Conservation (phyloP, 192 early-diverging fungal species). For the Entomortierella beljakovae region DNA sequence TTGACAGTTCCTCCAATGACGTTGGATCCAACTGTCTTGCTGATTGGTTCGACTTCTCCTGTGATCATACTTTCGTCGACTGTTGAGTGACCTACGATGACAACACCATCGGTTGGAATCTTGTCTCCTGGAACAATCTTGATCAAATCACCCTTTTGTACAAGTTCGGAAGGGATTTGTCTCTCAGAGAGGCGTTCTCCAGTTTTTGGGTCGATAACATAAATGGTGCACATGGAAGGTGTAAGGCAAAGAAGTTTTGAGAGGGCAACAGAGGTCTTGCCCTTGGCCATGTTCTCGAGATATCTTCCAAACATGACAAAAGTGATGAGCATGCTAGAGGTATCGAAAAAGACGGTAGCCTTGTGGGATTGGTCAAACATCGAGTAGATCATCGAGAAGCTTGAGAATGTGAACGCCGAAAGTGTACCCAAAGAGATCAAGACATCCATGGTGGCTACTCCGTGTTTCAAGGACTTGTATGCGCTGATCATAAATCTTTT, state of each 20-base stretch:
- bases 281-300: slow-evolving; percentile 96
- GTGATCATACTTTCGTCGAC: slow-evolving; percentile 98
- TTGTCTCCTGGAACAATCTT: slow-evolving; percentile 94
- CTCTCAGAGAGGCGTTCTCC: slow-evolving; percentile 68
- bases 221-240: slow-evolving; percentile 78
- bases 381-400: slow-evolving; percentile 77
- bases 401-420: slow-evolving; percentile 86
- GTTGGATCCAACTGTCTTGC: slow-evolving; percentile 68
- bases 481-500: slow-evolving; percentile 81
- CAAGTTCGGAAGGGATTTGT: slow-evolving; percentile 85
- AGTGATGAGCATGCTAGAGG: slow-evolving; percentile 89
- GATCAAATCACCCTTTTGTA: slow-evolving; percentile 87
- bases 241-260: slow-evolving; percentile 90
- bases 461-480: slow-evolving; percentile 83
- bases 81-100: slow-evolving; percentile 77
- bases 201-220: slow-evolving; percentile 57
- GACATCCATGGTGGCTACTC: slow-evolving; percentile 96
- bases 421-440: slow-evolving; percentile 89
- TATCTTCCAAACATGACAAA: slow-evolving; percentile 95
- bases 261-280: slow-evolving; percentile 89
- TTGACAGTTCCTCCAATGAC: slow-evolving; percentile 98
- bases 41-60: slow-evolving; percentile 88
- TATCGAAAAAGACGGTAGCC: slow-evolving; percentile 95
- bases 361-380: slow-evolving; percentile 63
- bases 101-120: slow-evolving; percentile 89